These are phyloP conservation scores for Ceratocystis albifundus DNA, from an alignment of 2,329 filamentous ascomycete genomes.

Conservation along the genomic window DNA sequence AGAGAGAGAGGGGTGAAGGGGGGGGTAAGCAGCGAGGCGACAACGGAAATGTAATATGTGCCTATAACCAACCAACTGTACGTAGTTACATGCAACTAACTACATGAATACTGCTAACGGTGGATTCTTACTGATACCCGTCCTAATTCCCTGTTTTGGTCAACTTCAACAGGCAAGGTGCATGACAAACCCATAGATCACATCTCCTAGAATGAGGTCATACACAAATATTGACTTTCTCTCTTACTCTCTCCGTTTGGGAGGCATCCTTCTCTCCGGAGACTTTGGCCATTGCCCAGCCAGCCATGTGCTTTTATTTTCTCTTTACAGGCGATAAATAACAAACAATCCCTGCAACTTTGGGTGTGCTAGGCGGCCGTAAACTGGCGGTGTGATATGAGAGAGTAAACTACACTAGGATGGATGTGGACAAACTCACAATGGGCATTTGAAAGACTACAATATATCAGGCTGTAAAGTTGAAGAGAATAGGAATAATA, in stretches of 20 bases:
- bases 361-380: not conserved
- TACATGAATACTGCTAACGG: not conserved
- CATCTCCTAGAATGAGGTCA: slow-evolving; percentile 11
- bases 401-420: not conserved
- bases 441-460: not conserved
- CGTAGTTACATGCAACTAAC: not conserved
- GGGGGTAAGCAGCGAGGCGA: too few relatives aligned
- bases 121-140: not conserved
- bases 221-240: not conserved
- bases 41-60: too few relatives aligned
- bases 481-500: not conserved
- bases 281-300: not conserved
- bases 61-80: too few relatives aligned
- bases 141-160: not conserved
- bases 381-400: slow-evolving; percentile 3
- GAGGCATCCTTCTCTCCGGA: not conserved
- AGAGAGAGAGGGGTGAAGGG: too few relatives aligned
- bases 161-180: not conserved
- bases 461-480: not conserved
- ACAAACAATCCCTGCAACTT: not conserved
- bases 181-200: not conserved
- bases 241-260: not conserved
- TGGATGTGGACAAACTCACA: not conserved
- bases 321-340: not conserved
- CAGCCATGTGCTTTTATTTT: slow-evolving; percentile 1